These are phyloP conservation scores for Trichaptum fuscoviolaceum DNA, from an alignment of 768 basidiomycete species.

Conservation along the genomic window DNA sequence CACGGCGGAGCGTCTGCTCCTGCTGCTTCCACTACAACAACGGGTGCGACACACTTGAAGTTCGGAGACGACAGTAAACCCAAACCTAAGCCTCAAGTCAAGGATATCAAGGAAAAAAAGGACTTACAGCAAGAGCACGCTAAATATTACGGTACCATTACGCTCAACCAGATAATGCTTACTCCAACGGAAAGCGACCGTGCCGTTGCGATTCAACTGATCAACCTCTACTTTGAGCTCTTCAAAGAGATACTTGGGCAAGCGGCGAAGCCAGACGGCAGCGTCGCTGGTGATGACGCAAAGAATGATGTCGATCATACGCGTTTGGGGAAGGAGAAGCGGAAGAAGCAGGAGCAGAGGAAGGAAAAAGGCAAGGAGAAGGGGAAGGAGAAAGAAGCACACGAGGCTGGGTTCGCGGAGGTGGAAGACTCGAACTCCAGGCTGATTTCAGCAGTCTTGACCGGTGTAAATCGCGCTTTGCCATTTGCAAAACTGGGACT, in stretches of 20 bases:
- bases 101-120: conserved; percentile 25
- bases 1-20: conserved; percentile 29
- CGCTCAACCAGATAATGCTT: conserved; percentile 90
- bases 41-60: conserved; percentile 21
- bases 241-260: conserved; percentile 80
- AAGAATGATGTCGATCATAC: conserved; percentile 28
- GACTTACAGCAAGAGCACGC: conserved; percentile 61
- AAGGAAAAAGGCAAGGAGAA: conserved; percentile 25
- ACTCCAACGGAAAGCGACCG: conserved; percentile 52
- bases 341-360: conserved; percentile 22
- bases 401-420: conserved; percentile 62
- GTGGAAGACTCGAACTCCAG: conserved; percentile 77
- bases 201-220: conserved; percentile 69
- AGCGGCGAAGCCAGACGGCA: conserved; percentile 26
- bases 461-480: conserved; percentile 91
- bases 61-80: conserved; percentile 15
- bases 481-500: conserved; percentile 86
- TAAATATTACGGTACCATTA: conserved; percentile 88
- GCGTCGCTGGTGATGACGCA: conserved; percentile 17
- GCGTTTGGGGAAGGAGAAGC: conserved; percentile 16
- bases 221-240: conserved; percentile 91
- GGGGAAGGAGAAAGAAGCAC: conserved; percentile 29
- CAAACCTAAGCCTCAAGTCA: conserved; percentile 15
- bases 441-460: conserved; percentile 84
- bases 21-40: conserved; percentile 42